These are phyloP conservation scores for Raphidocelis subcapitata DNA, from an alignment of 139 green algal species.

Conservation along the genomic window DNA sequence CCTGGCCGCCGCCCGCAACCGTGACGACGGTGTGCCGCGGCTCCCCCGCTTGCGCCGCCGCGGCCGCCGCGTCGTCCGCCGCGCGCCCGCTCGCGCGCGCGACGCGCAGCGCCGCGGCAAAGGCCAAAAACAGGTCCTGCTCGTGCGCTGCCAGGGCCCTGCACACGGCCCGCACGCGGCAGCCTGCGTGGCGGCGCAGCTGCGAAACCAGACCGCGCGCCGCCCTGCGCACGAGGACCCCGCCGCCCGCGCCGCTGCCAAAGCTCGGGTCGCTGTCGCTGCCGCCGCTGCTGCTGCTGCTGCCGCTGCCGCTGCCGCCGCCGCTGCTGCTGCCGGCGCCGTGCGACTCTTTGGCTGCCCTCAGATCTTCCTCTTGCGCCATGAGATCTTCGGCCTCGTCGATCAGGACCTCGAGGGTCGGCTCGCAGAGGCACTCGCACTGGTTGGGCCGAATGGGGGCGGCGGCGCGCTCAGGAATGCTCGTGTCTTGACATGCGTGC, in stretches of 20 bases:
- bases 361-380: slow-evolving; percentile 1
- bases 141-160: slow-evolving; percentile 31
- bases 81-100: too few relatives aligned
- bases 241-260: too few relatives aligned
- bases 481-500: too few relatives aligned
- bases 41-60: too few relatives aligned
- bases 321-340: background rate
- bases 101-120: slow-evolving; percentile 33
- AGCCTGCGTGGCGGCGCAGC: background rate
- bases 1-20: too few relatives aligned
- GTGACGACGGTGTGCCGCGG: too few relatives aligned
- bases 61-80: too few relatives aligned
- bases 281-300: background rate
- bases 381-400: slow-evolving; percentile 19
- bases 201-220: too few relatives aligned
- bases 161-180: background rate
- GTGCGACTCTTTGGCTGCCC: background rate
- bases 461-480: too few relatives aligned
- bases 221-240: too few relatives aligned
- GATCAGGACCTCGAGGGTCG: slow-evolving; percentile 4
- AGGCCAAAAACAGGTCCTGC: slow-evolving; percentile 49
- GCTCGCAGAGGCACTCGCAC: background rate
- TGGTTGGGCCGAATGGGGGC: background rate
- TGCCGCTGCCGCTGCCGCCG: background rate
- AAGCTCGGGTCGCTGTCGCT: background rate